phyloP scores from a whole-genome alignment of 2,329 filamentous ascomycete species.

The Byssoonygena ceratinophila region DNA sequence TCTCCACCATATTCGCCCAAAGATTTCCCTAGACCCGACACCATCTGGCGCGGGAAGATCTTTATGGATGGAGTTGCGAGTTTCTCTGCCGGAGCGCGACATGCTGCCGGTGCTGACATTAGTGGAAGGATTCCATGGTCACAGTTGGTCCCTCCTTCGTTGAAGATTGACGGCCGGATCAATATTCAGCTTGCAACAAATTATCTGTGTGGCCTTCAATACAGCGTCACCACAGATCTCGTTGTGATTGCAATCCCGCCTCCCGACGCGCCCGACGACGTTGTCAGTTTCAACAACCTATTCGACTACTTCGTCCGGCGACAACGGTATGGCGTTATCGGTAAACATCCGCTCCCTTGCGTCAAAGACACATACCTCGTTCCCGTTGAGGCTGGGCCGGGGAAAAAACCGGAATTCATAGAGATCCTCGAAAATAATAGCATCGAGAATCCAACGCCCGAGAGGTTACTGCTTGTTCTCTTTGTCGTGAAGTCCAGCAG shows the following conservation, averaged over 20 bases:
- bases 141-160: slow-evolving; percentile 57
- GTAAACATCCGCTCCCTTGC: slow-evolving; percentile 60
- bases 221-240: slow-evolving; percentile 72
- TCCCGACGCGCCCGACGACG: slow-evolving; percentile 49
- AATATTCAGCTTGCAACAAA: slow-evolving; percentile 73
- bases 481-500: slow-evolving; percentile 64
- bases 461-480: slow-evolving; percentile 70
- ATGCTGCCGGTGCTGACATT: slow-evolving; percentile 75
- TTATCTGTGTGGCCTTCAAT: slow-evolving; percentile 79
- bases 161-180: slow-evolving; percentile 59
- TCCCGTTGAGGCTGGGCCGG: slow-evolving; percentile 63
- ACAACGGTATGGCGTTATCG: slow-evolving; percentile 76
- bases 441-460: slow-evolving; percentile 58
- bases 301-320: slow-evolving; percentile 78
- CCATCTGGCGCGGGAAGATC: slow-evolving; percentile 67
- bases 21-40: slow-evolving; percentile 58
- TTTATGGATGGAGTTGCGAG: slow-evolving; percentile 68
- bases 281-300: slow-evolving; percentile 59
- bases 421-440: slow-evolving; percentile 76
- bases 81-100: slow-evolving; percentile 66
- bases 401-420: slow-evolving; percentile 68
- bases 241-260: slow-evolving; percentile 63
- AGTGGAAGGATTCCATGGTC: slow-evolving; percentile 58
- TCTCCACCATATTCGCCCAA: slow-evolving; percentile 76
- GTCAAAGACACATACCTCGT: slow-evolving; percentile 88